Evolutionary conservation across 768 basidiomycete genomes (phyloP), one percentile per base, ranked within the genome.

Genomic region (Amanita inopinata): DNA sequence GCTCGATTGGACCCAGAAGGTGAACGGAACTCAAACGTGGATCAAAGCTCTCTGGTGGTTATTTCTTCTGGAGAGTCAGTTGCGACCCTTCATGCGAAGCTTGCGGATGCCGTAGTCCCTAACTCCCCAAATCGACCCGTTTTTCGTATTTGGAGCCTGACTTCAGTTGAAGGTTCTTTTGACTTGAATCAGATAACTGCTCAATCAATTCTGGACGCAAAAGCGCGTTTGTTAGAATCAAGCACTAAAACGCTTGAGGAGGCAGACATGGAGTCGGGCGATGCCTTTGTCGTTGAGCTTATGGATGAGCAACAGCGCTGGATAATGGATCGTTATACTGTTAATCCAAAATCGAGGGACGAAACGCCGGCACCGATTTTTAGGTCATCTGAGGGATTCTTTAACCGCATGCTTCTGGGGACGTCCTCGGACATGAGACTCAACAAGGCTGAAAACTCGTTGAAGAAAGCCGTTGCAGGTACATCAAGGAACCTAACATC

Each of bases 261-360:
- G 18, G 71, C 67, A 2, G 59, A 67, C 31, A 64, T 85, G 20
- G 64, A 75, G 45, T 64, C 67, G 2, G 80, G 74, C 18, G 87
- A 91, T 53, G 63, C 69, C 1, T 81, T 92, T 59, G 75, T 80
- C 1, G 74, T 91, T n/a, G 91, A 96, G 52, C 73, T 82, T 54
- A 22, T 30, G 34, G 42, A 37, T 12, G 74, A 76, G 52, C 55
- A 61, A 25, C 53, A 65, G n/a, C 34, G 34, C 11, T 44, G 43
- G 43, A 28, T 44, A n/a, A 25, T 37, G 23, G 71, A 67, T 32
- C 63, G 64, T 12, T 90, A 85, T 85, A 53, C 79, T 15, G 62
- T 52, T 7, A 51, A 51, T 24, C 42, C 53, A 5, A 42, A 51
- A 6, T 46, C 43, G 33, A 50, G 49, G 36, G 33, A 53, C 20